These are phyloP conservation scores for Hyaloscypha variabilis DNA, from an alignment of 495 filamentous ascomycete genomes.

Conservation along the genomic window DNA sequence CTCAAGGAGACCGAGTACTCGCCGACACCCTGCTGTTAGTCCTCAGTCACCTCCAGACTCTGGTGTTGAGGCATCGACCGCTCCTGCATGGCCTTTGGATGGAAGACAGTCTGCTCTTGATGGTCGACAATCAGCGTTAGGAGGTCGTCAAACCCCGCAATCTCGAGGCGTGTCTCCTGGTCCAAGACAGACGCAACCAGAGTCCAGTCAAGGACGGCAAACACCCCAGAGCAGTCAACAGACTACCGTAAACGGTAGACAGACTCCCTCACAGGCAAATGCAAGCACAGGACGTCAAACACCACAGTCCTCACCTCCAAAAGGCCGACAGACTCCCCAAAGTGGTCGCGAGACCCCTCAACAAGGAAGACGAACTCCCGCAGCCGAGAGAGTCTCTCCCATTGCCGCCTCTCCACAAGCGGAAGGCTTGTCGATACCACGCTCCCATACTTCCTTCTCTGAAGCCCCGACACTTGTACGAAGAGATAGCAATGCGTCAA, in stretches of 20 bases:
- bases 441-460: constrained; percentile 51
- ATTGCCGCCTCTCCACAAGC: constrained; percentile 42
- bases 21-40: constrained; percentile 21
- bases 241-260: constrained; percentile 21
- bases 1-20: constrained; percentile 27
- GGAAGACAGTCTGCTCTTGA: constrained; percentile 34
- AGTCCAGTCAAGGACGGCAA: constrained; percentile 25
- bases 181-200: background rate
- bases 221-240: constrained; percentile 18
- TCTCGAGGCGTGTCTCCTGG: background rate
- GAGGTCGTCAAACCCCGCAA: constrained; percentile 21
- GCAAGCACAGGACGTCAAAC: background rate
- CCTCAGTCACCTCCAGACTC: constrained; percentile 25
- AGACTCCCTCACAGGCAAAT: constrained; percentile 13
- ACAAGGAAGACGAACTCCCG: constrained; percentile 26
- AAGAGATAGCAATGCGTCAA: constrained; percentile 46
- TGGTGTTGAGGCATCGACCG: constrained; percentile 34
- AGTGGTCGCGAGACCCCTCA: constrained; percentile 18
- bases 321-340: constrained; percentile 20
- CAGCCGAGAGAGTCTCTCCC: constrained; percentile 36
- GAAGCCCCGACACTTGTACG: constrained; percentile 52
- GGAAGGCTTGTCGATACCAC: constrained; percentile 40
- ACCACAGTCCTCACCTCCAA: constrained; percentile 6
- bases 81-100: constrained; percentile 43
- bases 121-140: constrained; percentile 26